Evolutionary conservation across 805 yeast genomes (phyloP), one percentile per base, ranked within the genome.

Genomic region (Wickerhamiella cacticola): DNA sequence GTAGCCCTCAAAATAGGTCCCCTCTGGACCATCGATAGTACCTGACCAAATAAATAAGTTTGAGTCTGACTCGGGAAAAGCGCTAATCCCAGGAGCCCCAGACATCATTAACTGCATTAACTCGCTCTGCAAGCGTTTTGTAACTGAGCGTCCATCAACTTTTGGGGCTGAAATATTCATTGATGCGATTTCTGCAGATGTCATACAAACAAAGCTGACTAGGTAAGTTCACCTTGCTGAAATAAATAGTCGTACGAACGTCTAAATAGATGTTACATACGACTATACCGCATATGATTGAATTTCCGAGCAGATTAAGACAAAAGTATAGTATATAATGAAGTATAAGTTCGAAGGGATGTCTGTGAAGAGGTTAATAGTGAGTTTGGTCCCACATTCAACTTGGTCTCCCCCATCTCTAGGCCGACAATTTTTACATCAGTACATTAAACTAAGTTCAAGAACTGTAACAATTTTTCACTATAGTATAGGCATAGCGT

Each of bases 1-100:
- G 48, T 74, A 66, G 46, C 72, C 72, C 50, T 71, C 78, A 60
- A 75, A 78, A 45, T 73, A 74, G 2, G 83, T 76, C 9, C 66
- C 80, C 16, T 56, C 55, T 3, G 80, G 80, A 1, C 83, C 83
- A 29, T 70, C 73, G 40, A 78, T 68, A 23, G 75, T 68, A 24
- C 78, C 82, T 1, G 71, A 70, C 82, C 82, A 77, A 44, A 63
- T 63, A 40, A 73, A 67, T 46, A 78, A 61, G 54, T 78, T 69
- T 8, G 73, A 60, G 53, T 75, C 79, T 16, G 71, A 63, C 41
- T 64, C 70, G 2, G 80, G 80, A 53, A 75, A 75, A 3, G 79
- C 78, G 28, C 73, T 66, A 24, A 75, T 62, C 2, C 79, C 79
- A 1, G 75, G 72, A 2, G 73, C 64, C 42, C 65, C 60, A 18